Evolutionary conservation across 305 asterid genomes (phyloP).

Genomic region (Ilex paraguariensis): DNA sequence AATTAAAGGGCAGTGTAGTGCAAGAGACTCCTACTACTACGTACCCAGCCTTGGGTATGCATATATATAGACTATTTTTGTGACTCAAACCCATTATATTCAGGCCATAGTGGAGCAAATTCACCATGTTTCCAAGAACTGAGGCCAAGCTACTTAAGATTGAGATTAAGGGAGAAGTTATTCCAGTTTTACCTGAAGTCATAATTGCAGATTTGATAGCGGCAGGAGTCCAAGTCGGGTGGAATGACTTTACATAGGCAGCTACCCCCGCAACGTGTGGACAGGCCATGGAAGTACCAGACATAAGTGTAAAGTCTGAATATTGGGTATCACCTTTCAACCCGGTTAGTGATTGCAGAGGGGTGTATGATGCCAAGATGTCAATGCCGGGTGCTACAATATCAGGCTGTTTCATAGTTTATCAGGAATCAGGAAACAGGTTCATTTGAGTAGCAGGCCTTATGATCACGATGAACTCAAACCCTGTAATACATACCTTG

Average conservation of each 20-base stretch:
- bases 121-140: no score
- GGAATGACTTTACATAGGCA: slow-evolving; percentile 86
- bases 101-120: no score
- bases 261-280: slow-evolving; percentile 84
- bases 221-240: slow-evolving; percentile 79
- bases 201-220: slow-evolving; percentile 84
- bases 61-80: no score
- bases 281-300: slow-evolving; percentile 95
- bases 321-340: slow-evolving; percentile 58
- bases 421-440: no score
- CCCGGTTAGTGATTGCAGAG: slow-evolving; percentile 65
- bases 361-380: slow-evolving; percentile 82
- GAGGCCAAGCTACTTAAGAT: no score
- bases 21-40: no score
- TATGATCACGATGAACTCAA: no score
- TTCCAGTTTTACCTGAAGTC: slow-evolving; percentile 53
- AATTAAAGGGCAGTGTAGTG: no score
- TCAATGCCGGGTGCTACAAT: slow-evolving; percentile 85
- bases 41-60: no score
- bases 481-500: slow-evolving; percentile 39
- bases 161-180: no score
- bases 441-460: no score
- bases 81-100: no score
- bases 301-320: slow-evolving; percentile 77
- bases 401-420: slow-evolving; percentile 61